Evolutionary conservation across 495 filamentous ascomycete species (phyloP).

Genomic region (Penicillium daleae): DNA sequence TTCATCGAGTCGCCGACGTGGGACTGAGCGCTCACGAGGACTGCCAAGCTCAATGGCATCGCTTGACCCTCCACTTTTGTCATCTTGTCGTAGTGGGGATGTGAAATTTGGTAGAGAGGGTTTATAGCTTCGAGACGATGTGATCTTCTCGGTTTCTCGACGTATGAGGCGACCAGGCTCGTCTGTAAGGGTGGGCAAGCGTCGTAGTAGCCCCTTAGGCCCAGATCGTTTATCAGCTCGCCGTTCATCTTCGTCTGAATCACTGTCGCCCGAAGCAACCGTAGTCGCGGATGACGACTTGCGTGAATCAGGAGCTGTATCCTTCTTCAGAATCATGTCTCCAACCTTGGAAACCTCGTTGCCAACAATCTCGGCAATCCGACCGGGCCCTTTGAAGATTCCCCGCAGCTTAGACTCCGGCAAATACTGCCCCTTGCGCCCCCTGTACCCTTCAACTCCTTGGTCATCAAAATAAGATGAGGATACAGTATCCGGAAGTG

Average conservation of each 20-base stretch:
- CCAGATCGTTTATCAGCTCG: constrained; percentile 35
- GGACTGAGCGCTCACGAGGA: constrained; percentile 16
- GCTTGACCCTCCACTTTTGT: constrained; percentile 23
- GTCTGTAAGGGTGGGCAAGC: constrained; percentile 40
- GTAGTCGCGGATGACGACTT: constrained; percentile 46
- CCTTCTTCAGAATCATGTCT: constrained; percentile 59
- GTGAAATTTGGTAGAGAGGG: constrained; percentile 56
- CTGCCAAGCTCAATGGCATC: constrained; percentile 24
- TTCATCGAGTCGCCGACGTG: constrained; percentile 17
- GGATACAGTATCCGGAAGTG: constrained; percentile 36
- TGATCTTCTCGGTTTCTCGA: constrained; percentile 36
- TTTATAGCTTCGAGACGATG: constrained; percentile 33
- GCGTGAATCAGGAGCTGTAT: constrained; percentile 36
- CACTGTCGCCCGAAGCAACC: constrained; percentile 46
- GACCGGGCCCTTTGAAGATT: constrained; percentile 57
- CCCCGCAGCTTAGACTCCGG: constrained; percentile 51
- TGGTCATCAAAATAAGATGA: constrained; percentile 36
- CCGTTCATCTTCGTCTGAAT: constrained; percentile 47
- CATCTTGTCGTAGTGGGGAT: constrained; percentile 48
- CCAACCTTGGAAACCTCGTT: constrained; percentile 62
- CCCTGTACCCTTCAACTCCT: constrained; percentile 23
- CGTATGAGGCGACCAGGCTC: constrained; percentile 38
- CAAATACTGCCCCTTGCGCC: constrained; percentile 32
- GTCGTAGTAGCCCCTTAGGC: constrained; percentile 35
- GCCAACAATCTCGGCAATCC: constrained; percentile 57